Evolutionary conservation across 2,329 filamentous ascomycete species (phyloP), one percentile per base, ranked within the genome.

Genomic region (Penicillium sp.): DNA sequence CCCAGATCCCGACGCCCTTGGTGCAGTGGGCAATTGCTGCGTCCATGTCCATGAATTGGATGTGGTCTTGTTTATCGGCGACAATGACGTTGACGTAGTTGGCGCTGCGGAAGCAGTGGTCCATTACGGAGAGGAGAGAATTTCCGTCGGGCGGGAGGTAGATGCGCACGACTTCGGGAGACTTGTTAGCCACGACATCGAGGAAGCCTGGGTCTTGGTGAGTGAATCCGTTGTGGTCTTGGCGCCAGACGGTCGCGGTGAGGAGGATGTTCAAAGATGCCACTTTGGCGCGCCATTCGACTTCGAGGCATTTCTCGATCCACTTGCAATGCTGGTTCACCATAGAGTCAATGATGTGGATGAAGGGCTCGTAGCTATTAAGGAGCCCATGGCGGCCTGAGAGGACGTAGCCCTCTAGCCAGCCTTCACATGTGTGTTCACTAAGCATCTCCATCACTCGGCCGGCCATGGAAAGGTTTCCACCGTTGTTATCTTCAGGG

Each of bases 271-370:
- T 90, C 59, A 90, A 79, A 0, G 85, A 88, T 8, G 85, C 77
- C 10, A 89, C 73, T 66, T 83, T 83, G 59, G 75, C 79, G 44
- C 86, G 80, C 86, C 86, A 90, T 60, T 85, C 81, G 19, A 89
- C 82, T 62, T 89, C 85, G n/a, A 82, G 73, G 57, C 82, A 86
- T 71, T 89, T 90, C 67, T 90, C 85, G 44, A 89, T 78, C 85
- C 85, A 89, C 68, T 90, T 90, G 74, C 84, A 88, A 70, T 90
- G 85, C 72, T 88, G 85, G 66, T 88, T 88, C 53, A 90, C 85
- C 85, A 90, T 90, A 1, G 83, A 87, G 67, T 89, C 85, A 60
- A 90, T 88, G 60, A 90, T 81, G 63, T 89, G 85, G 52, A 89
- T 86, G 64, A 90, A 90, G 0, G 85, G 84, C 67, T 90, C 86